Evolutionary conservation across 2,329 filamentous ascomycete genomes (phyloP).

Genomic region (Didymella lethalis): DNA sequence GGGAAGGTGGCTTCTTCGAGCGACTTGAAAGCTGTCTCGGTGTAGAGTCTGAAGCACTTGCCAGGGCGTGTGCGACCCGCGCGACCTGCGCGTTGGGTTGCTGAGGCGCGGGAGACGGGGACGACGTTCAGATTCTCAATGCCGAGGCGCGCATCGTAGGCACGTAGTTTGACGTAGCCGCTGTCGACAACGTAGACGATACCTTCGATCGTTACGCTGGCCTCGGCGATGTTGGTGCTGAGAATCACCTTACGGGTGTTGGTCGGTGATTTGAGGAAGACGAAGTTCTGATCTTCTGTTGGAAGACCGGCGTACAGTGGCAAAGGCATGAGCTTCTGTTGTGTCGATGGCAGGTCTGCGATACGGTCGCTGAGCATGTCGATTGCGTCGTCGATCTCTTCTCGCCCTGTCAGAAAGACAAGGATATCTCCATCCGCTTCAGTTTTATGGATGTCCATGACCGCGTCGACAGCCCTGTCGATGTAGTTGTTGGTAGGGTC

Average conservation of each 20-base stretch:
- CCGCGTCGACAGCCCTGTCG: slow-evolving; percentile 79
- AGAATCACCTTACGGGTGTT: slow-evolving; percentile 91
- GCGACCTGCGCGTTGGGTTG: slow-evolving; percentile 88
- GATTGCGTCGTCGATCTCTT: slow-evolving; percentile 88
- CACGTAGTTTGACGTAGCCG: slow-evolving; percentile 88
- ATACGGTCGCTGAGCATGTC: slow-evolving; percentile 79
- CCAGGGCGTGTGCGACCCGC: slow-evolving; percentile 88
- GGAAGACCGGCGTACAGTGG: slow-evolving; percentile 90
- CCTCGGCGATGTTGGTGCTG: slow-evolving; percentile 95
- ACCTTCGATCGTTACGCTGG: slow-evolving; percentile 90
- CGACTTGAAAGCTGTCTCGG: slow-evolving; percentile 72
- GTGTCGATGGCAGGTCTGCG: slow-evolving; percentile 66
- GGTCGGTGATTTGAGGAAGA: slow-evolving; percentile 84
- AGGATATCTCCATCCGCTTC: slow-evolving; percentile 87
- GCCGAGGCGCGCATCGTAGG: slow-evolving; percentile 82
- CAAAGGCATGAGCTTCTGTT: slow-evolving; percentile 70
- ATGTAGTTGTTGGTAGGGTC: slow-evolving; percentile 85
- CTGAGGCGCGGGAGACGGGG: slow-evolving; percentile 87
- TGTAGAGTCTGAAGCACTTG: slow-evolving; percentile 94
- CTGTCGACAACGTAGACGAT: slow-evolving; percentile 91
- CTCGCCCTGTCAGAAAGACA: slow-evolving; percentile 88
- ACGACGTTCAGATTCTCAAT: slow-evolving; percentile 87
- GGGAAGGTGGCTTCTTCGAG: slow-evolving; percentile 79
- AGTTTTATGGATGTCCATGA: slow-evolving; percentile 84
- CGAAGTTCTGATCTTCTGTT: slow-evolving; percentile 91